These are phyloP conservation scores for Podospora pseudoanserina DNA, from an alignment of 495 filamentous ascomycete species.

Conservation along the genomic window DNA sequence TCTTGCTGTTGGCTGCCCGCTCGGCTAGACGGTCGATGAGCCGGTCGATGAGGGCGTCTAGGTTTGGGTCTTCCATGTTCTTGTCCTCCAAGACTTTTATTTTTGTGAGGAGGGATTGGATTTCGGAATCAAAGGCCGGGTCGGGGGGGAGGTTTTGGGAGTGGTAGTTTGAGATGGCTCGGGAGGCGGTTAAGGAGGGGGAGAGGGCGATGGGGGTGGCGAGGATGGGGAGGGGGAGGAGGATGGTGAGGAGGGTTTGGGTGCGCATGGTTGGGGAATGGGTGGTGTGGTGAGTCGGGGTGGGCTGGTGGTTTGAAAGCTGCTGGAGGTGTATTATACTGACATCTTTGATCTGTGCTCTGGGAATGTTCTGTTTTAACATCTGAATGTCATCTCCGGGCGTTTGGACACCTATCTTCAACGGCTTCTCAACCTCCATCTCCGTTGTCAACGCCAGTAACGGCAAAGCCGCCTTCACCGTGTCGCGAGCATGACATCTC, in stretches of 20 bases:
- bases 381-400: not conserved
- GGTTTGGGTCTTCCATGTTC: not conserved
- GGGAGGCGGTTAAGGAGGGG: not conserved
- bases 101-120: not conserved
- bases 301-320: not conserved
- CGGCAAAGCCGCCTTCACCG: not conserved
- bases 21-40: constrained; percentile 10
- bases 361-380: not conserved
- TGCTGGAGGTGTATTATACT: not conserved
- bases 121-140: not conserved
- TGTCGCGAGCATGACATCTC: not conserved
- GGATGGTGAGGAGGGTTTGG: not conserved
- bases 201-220: not conserved
- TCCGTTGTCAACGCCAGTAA: not conserved
- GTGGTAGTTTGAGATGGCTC: not conserved
- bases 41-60: not conserved
- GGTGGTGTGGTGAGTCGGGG: not conserved
- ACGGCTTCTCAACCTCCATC: not conserved
- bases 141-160: not conserved
- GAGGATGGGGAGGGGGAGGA: not conserved
- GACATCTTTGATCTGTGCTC: not conserved
- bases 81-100: not conserved
- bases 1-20: not conserved
- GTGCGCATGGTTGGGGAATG: not conserved
- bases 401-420: not conserved